Evolutionary conservation across 495 filamentous ascomycete genomes (phyloP), one percentile per base, ranked within the genome.

Genomic region (Aspergillus biplanus): DNA sequence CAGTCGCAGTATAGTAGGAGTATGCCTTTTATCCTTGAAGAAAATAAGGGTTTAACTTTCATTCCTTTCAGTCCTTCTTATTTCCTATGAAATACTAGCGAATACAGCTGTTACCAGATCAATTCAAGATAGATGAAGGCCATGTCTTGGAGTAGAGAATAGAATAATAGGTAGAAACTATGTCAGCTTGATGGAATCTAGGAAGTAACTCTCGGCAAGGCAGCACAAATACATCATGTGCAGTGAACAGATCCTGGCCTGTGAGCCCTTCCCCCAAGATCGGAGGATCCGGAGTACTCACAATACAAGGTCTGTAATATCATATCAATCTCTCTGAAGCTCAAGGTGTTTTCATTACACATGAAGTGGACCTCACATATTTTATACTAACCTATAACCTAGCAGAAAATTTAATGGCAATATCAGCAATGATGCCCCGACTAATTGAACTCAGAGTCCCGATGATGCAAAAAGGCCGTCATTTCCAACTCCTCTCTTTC

Each of bases 381-480:
- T 44, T 44, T 44, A 15, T 44, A 44, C 21, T 50, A 50, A 50
- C 47, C 47, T 50, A 18, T 50, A 50, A 50, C n/a, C 21, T 50
- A 50, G 47, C 15, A 3, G 21, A 50, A 50, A 50, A 16, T 27
- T 27, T 27, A 27, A 27, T 27, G 21, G 21, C 21, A 27, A 27
- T 27, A 27, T 27, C 21, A 27, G 21, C 47, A 50, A 50, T n/a
- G 18, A 49, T 49, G 21, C 21, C 13, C 7, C 7, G 13, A 16
- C 11, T 49, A 21, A 11, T 49, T 13, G 21, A 6, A 11, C n/a
- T 50, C 0, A 44, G 7, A 50, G 21, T 27, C 21, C 21, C 16
- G 47, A 50, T 21, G 47, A 31, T 50, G 47, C 39, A 44, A 44
- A 44, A 15, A 44, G 47, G 12, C 47, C 47, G 21, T 50, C n/a